These are phyloP conservation scores for Lepidopterella palustris DNA, from an alignment of 495 filamentous ascomycete species.

Conservation along the genomic window DNA sequence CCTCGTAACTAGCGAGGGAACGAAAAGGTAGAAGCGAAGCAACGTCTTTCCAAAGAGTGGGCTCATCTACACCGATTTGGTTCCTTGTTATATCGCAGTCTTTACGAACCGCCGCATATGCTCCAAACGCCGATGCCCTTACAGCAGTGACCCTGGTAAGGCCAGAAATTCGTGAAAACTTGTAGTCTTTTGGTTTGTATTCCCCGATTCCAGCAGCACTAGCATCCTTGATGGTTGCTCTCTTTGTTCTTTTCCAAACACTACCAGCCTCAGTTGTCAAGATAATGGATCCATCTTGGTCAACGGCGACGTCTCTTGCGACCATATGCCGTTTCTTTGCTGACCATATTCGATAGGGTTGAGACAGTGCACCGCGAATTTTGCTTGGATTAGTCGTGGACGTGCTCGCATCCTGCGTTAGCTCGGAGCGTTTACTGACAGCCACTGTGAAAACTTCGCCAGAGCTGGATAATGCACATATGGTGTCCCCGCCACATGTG, in stretches of 20 bases:
- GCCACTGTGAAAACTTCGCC: conserved; percentile 82
- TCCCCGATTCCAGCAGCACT: conserved; percentile 45
- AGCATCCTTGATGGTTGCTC: conserved; percentile 71
- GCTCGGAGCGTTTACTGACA: conserved; percentile 59
- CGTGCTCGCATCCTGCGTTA: conserved; percentile 45
- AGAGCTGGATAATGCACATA: conserved; percentile 73
- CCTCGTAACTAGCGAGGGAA: conserved; percentile 25
- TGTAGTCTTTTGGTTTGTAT: conserved; percentile 72
- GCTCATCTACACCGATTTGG: conserved; percentile 58
- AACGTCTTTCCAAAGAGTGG: conserved; percentile 67
- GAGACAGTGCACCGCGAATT: conserved; percentile 67
- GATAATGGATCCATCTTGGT: conserved; percentile 91
- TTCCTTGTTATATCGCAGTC: conserved; percentile 77
- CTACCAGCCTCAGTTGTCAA: conserved; percentile 86
- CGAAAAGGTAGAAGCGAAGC: conserved; percentile 59
- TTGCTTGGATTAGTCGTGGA: conserved; percentile 89
- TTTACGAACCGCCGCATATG: conserved; percentile 78
- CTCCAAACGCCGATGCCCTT: conserved; percentile 77
- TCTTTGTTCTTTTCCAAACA: conserved; percentile 80
- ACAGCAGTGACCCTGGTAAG: conserved; percentile 78
- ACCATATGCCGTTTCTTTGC: conserved; percentile 75
- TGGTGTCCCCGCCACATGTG: conserved; percentile 76
- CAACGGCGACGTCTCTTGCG: conserved; percentile 76
- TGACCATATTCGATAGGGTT: conserved; percentile 74
- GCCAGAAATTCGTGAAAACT: conserved; percentile 82